phyloP scores from a whole-genome alignment of 23 red algal species.

The Agarophyton chilense region DNA sequence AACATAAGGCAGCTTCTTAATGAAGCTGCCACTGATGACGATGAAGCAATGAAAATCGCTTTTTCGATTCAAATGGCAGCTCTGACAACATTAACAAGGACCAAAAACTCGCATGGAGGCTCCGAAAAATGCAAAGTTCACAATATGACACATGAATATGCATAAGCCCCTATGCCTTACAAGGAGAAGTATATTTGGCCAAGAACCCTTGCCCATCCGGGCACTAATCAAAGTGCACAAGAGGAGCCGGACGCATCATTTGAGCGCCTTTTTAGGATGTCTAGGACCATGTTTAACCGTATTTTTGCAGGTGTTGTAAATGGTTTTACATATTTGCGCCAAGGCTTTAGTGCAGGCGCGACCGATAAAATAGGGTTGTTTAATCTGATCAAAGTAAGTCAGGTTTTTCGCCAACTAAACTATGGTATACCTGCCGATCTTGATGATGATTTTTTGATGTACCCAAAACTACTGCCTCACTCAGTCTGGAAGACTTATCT shows the following conservation, averaged over 20 bases:
- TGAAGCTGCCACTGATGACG: too few relatives aligned
- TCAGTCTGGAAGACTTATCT: background rate
- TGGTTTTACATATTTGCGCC: constrained; percentile 4
- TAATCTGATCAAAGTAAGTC: constrained; percentile 31
- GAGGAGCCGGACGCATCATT: constrained; percentile 10
- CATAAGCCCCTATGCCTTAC: constrained; percentile 19
- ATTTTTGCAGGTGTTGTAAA: background rate
- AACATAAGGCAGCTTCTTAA: too few relatives aligned
- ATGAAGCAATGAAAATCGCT: background rate
- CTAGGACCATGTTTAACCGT: background rate
- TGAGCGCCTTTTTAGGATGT: constrained; percentile 35
- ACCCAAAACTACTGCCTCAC: background rate
- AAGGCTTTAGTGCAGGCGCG: constrained; percentile 30
- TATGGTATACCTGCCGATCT: constrained; percentile 48
- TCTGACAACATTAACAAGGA: too few relatives aligned
- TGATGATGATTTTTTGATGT: constrained; percentile 52
- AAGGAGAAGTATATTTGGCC: constrained; percentile 52
- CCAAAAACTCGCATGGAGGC: background rate
- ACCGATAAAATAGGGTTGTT: constrained; percentile 20
- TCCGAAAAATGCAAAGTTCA: constrained; percentile 9
- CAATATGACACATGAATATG: constrained; percentile 22
- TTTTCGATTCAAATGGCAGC: constrained; percentile 8
- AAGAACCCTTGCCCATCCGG: background rate
- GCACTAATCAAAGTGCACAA: constrained; percentile 13
- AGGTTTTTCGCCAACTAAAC: background rate